Evolutionary conservation across 352 stramenopile species (phyloP), one percentile per base, ranked within the genome.

Genomic region (Pythium monospermum): DNA sequence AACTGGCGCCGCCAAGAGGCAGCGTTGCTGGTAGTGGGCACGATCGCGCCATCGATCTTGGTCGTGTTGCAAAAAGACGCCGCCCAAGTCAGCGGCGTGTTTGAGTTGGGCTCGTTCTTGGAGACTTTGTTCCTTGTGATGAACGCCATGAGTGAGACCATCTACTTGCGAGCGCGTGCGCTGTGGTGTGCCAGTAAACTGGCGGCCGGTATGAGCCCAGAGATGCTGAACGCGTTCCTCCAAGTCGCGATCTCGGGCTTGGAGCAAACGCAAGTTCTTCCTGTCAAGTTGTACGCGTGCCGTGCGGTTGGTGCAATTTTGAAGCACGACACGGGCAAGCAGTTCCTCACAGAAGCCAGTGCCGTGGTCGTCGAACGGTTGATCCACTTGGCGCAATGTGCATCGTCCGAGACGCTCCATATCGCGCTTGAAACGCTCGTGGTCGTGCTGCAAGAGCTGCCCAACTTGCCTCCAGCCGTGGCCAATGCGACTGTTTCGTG

Each of bases 141-240:
- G 75, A 88, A 87, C 32, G 59, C 72, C 0, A 40, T 50, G 5
- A 69, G 65, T 39, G 60, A 89, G 38, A 79, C 85, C 31, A 84
- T 90, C 35, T 91, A 90, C 58, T 49, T 93, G 32, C 75, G 77
- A 22, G 83, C 79, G 3, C 77, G 83, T 49, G 83, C 83, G 21
- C 46, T 93, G 31, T 93, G 83, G 83, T 93, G 83, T 49, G 80
- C 83, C 4, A 91, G 79, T 53, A 79, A 77, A 18, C 57, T 92
- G 30, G 73, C 73, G 0, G 75, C 73, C 44, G 76, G 64, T 6
- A 92, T 92, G 82, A 81, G 50, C 38, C 62, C 71, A 21, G 79
- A 85, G 18, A 86, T 89, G 76, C 69, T 92, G 2, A 59, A 76
- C 23, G 64, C 67, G 27, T 90, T 91, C 56, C 48, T 92, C 31